Conservation (phyloP, 495 filamentous ascomycete genomes). For the Cercophora sp. region DNA sequence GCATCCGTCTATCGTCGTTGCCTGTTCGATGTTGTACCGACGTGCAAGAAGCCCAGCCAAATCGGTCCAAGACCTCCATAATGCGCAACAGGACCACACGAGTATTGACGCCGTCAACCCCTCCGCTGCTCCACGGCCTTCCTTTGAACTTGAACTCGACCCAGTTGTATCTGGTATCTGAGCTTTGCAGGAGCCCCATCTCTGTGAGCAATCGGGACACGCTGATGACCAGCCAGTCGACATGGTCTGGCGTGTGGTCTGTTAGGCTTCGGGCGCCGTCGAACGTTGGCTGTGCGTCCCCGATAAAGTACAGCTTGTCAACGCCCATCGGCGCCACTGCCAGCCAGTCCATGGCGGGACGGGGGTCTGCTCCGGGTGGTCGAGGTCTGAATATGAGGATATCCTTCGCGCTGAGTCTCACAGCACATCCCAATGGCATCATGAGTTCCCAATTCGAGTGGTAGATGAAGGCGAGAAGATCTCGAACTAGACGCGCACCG, state of each 20-base stretch:
- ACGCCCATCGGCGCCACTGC: conserved; percentile 1
- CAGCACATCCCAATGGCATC: conserved; percentile 7
- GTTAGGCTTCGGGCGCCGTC: not conserved
- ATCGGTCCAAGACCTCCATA: conserved; percentile 14
- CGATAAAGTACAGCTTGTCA: conserved; percentile 17
- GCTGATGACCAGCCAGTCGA: conserved; percentile 8
- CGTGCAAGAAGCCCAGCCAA: conserved; percentile 15
- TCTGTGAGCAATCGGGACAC: conserved; percentile 9
- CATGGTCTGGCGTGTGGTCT: conserved; percentile 1
- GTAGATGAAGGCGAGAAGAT: conserved; percentile 20
- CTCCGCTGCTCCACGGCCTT: conserved; percentile 11
- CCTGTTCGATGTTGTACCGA: conserved; percentile 16
- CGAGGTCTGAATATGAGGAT: conserved; percentile 14
- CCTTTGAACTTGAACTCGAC: conserved; percentile 18
- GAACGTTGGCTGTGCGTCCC: conserved; percentile 5
- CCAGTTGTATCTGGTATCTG: conserved; percentile 15
- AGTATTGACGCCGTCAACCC: conserved; percentile 9
- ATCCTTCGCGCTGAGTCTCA: conserved; percentile 17
- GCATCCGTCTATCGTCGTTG: conserved; percentile 15
- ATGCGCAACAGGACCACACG: conserved; percentile 15
- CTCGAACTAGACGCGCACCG: conserved; percentile 16
- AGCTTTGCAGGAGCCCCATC: conserved; percentile 10
- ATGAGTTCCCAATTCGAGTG: conserved; percentile 16
- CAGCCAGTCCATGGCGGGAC: conserved; percentile 15
- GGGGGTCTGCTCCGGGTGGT: not conserved